Conservation (phyloP, 305 asterid genomes). For the Fraxinus albicans region DNA sequence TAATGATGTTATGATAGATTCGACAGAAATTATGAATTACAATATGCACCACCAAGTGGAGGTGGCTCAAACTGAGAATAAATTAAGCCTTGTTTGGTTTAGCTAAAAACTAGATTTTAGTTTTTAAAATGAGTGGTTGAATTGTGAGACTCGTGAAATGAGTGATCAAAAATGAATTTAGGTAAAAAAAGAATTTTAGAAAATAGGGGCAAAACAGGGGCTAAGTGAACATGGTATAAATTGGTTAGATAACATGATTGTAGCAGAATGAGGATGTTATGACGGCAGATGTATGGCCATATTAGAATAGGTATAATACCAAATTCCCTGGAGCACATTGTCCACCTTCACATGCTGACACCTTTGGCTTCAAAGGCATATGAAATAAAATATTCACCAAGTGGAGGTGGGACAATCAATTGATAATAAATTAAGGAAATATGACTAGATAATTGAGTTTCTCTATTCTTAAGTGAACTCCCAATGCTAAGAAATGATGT, state of each 20-base stretch:
- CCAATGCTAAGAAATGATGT: not conserved
- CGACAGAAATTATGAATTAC: not conserved
- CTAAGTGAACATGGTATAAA: not conserved
- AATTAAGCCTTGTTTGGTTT: not conserved
- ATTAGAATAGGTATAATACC: not conserved
- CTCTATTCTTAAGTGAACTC: not conserved
- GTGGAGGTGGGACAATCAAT: not conserved
- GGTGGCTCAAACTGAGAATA: not conserved
- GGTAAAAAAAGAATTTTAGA: not conserved
- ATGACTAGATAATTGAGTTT: not conserved
- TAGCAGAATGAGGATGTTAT: not conserved
- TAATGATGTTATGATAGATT: not conserved
- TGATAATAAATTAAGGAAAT: not conserved
- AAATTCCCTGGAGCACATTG: not conserved
- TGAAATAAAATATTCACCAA: not conserved
- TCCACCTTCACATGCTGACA: not conserved
- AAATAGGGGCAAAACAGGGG: not conserved
- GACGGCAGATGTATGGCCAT: not conserved
- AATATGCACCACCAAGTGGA: not conserved
- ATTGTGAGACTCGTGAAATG: not conserved
- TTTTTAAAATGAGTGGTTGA: not conserved
- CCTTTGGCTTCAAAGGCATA: not conserved
- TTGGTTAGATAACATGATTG: not conserved
- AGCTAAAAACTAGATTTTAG: not conserved
- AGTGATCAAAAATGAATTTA: too few relatives aligned